Evolutionary conservation across 2,329 filamentous ascomycete species (phyloP), one percentile per base, ranked within the genome.

Genomic region (Hymenoscyphus occultus): DNA sequence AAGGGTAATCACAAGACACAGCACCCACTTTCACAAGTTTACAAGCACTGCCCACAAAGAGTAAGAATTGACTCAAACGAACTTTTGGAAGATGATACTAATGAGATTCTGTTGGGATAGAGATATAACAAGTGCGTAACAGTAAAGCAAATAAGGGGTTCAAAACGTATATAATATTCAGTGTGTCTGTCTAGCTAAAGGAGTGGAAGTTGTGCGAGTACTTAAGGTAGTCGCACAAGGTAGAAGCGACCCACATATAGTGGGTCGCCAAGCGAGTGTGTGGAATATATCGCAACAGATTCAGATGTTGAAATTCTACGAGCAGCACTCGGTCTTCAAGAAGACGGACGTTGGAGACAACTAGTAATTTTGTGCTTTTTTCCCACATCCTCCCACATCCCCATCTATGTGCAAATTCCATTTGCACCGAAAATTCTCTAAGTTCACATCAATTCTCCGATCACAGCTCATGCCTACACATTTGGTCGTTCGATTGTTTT

Each of bases 1-100:
- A 88, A 87, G 71, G 87, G 89, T 66, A 86, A 86, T 9, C 81
- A 85, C 59, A 93, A 92, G 79, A 91, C 90, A 0, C 87, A 90
- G 73, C 91, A 94, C 72, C 82, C 86, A 10, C 86, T 91, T 16
- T 76, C 81, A 22, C 82, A 88, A 14, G 83, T 93, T 7, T 91
- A 93, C 72, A 83, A 87, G 72, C 88, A 92, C 71, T 93, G 90
- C 70, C 91, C 91, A 0, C 91, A 94, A 74, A 91, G 89, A 83
- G 89, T 90, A 75, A 64, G 78, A 63, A 59, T 14, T 45, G 16
- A 19, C 42, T 35, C 13, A 1, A 28, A 32, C 7, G 45, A 10
- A 22, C 1, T 7, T 9, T 51, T 51, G 58, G 3, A 22, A 35
- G 39, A 14, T 59, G 5, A 35, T 57, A 28, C 39, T 59, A 22